phyloP scores from a whole-genome alignment of 2,329 filamentous ascomycete species.

The Didymellaceae sp. region DNA sequence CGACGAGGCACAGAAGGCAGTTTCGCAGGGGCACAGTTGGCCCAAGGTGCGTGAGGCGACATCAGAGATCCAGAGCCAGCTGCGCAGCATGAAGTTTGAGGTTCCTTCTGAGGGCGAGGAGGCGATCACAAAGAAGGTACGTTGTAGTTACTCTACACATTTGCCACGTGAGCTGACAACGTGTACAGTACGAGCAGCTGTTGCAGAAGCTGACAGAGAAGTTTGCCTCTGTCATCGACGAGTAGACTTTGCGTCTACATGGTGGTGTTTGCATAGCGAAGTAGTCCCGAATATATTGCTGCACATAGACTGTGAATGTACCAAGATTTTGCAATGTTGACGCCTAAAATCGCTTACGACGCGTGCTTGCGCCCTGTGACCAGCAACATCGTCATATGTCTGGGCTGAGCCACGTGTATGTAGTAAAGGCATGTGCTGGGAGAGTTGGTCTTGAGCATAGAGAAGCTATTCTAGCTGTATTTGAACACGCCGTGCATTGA shows the following conservation, averaged over 20 bases:
- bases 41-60: constrained; percentile 91
- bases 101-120: constrained; percentile 85
- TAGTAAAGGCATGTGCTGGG: not conserved
- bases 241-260: constrained; percentile 62
- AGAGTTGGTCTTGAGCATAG: not conserved
- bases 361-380: constrained; percentile 39
- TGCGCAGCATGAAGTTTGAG: constrained; percentile 97
- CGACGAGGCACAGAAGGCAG: constrained; percentile 94
- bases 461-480: not conserved
- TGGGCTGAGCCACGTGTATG: not conserved
- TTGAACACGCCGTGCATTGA: too few relatives aligned
- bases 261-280: constrained; percentile 35
- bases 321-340: constrained; percentile 32
- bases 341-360: constrained; percentile 46
- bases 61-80: constrained; percentile 79
- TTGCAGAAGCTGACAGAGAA: constrained; percentile 94
- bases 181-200: constrained; percentile 81
- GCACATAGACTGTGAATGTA: constrained; percentile 39
- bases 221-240: constrained; percentile 94
- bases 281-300: constrained; percentile 31
- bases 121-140: constrained; percentile 80
- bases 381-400: constrained; percentile 27
- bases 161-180: constrained; percentile 47
- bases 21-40: constrained; percentile 91
- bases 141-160: constrained; percentile 26